Conservation (phyloP, 441 rosid species). For the Croton laevigatus region DNA sequence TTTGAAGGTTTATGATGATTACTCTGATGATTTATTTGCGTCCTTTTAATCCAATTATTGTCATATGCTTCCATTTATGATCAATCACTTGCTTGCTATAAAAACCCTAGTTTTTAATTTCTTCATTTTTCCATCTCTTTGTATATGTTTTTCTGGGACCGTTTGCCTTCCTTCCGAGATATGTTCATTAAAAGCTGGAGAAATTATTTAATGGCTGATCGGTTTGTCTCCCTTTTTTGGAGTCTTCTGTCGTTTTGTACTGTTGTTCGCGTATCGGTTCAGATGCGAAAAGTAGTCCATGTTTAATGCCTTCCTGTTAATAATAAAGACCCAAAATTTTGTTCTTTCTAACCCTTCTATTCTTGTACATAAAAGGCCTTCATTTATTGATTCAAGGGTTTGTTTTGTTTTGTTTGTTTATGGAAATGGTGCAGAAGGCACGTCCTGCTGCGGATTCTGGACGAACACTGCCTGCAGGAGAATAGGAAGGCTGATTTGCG, state of each 20-base stretch:
- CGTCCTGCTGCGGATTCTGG: constrained; percentile 36
- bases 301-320: neutral
- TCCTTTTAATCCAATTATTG: neutral
- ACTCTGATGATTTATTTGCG: too few species aligned
- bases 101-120: neutral
- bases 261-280: neutral
- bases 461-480: constrained; percentile 37
- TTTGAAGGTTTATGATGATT: too few species aligned
- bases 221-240: too few species aligned
- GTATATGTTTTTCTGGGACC: neutral
- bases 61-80: neutral
- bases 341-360: too few species aligned
- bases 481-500: constrained; percentile 5
- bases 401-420: neutral
- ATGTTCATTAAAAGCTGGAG: neutral
- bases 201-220: neutral
- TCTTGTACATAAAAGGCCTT: neutral
- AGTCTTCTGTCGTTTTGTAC: neutral
- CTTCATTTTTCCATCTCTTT: too few species aligned
- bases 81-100: neutral
- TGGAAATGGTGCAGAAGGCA: constrained; percentile 32
- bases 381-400: neutral
- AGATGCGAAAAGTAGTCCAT: neutral
- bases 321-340: neutral
- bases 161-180: neutral